Base-by-base conservation (phyloP, 2,329 filamentous ascomycete species). In the Phyllosticta capitalensis region DNA sequence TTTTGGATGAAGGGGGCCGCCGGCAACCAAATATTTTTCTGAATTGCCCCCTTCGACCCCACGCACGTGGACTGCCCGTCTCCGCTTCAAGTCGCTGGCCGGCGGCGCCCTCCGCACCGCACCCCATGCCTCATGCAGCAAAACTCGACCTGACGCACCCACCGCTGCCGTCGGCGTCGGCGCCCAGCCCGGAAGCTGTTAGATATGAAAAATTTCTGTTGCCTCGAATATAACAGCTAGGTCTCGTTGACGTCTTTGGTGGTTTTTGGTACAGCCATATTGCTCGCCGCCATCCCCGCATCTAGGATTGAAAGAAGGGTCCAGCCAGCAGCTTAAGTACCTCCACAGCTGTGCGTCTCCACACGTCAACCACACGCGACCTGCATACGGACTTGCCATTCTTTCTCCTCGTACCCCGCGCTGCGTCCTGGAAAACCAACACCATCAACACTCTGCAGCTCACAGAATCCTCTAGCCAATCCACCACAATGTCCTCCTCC, bases 11-110 rank as follows among this genome's bases (percentile, higher is more conserved):
- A 5, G 38, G 6, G 4, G n/a, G 17, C n/a, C 38, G 38, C 38
- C 33, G 14, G 17, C 14, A 45, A n/a, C 63, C n/a, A 62, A 67
- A 50, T 64, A 5, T 38, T 56, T 21, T n/a, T n/a, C 7, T 26
- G 24, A n/a, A n/a, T 19, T 45, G 3, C 14, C 38, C 38, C 38
- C 17, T 45, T 45, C 38, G 38, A 45, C 38, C 38, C 38, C 38
- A 45, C 38, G 38, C 38, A 45, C 38, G 38, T 45, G 38, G 38
- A 45, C 38, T n/a, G 24, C 24, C 24, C 24, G 7, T 26, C 24
- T 26, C 24, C 30, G 30, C 30, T 38, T 17, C 30, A 17, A n/a
- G n/a, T n/a, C 14, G 14, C 12, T n/a, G 24, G 24, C 38, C 17
- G 38, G 38, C 38, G 38, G 14, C 38, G 38, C 38, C 38, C 38